Conservation (phyloP, 2,329 filamentous ascomycete species). For the Fusarium equiseti region DNA sequence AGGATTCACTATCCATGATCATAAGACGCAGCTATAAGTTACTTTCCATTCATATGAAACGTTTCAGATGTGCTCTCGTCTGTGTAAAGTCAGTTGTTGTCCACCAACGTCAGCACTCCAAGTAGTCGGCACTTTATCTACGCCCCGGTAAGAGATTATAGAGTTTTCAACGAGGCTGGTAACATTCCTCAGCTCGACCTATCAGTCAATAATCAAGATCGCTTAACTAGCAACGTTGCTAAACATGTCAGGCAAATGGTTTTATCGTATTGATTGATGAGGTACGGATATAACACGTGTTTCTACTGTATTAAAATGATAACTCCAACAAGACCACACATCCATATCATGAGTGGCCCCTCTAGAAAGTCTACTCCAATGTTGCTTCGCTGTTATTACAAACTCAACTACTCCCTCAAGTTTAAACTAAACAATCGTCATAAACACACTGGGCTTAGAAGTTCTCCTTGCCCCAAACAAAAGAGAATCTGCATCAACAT, state of each 20-base stretch:
- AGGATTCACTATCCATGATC: background rate
- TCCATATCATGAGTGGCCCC: conserved; percentile 8
- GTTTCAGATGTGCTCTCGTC: conserved; percentile 23
- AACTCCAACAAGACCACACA: conserved; percentile 28
- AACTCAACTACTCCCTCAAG: conserved; percentile 15
- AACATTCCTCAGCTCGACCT: background rate
- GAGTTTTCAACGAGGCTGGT: conserved; percentile 6
- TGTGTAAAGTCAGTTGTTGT: conserved; percentile 1
- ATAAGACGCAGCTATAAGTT: conserved; percentile 15
- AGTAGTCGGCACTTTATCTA: conserved; percentile 9
- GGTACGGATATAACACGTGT: conserved; percentile 16
- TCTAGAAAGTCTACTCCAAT: conserved; percentile 26
- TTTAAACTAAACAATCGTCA: conserved; percentile 2
- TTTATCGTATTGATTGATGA: conserved; percentile 26
- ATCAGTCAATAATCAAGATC: background rate
- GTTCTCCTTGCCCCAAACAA: conserved; percentile 78
- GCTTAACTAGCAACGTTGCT: background rate
- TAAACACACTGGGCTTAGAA: conserved; percentile 48
- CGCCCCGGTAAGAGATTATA: conserved; percentile 1
- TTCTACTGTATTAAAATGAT: conserved; percentile 39
- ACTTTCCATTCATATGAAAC: conserved; percentile 29
- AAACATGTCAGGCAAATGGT: conserved; percentile 9
- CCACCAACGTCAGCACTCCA: conserved; percentile 26
- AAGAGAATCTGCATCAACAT: conserved; percentile 66
- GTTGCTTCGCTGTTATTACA: conserved; percentile 26